Evolutionary conservation across 305 asterid genomes (phyloP), one percentile per base, ranked within the genome.

Genomic region (Fraxinus floribunda): DNA sequence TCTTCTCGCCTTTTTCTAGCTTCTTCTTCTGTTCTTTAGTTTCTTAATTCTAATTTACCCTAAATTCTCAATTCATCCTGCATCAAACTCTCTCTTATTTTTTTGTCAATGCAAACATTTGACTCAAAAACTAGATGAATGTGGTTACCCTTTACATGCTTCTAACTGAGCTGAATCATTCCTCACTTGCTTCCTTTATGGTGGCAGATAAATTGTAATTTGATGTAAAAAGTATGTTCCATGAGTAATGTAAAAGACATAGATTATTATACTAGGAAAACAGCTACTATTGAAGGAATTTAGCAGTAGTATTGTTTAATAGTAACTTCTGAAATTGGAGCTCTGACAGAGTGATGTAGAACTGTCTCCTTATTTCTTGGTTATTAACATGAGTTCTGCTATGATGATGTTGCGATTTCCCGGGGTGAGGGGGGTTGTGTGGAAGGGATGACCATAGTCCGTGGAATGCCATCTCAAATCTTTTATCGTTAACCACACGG

Each of bases 391-490:
- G 55, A 78, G 36, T 38, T 66, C 18, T 72, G 57, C 57, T 35
- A 49, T 75, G 68, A 46, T 46, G 20, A 26, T 60, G 7, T 73
- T 9, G 22, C 77, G 8, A 60, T 78, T 11, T 32, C 77, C 57
- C 76, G 8, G 46, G 46, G 44, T 1, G 11, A 0, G 11, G 83
- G 52, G 74, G 38, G 16, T 35, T 35, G 38, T 35, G 8, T 38
- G 41, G 41, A 13, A 32, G 64, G 22, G 41, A 57, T 76, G 76
- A 60, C 82, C 75, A 26, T 73, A n/a, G 20, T 70, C 41, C 0
- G 15, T 78, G 80, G 80, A 73, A 29, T 77, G 76, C 81, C 79
- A 35, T 39, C 39, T 88, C 35, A 30, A 49, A 7, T 8, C 76
- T 36, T 44, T 60, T 60, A 60, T 60, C 7, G 15, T 62, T 22